Evolutionary conservation across 495 filamentous ascomycete genomes (phyloP), one percentile per base, ranked within the genome.

Genomic region (Oleoguttula mirabilis): DNA sequence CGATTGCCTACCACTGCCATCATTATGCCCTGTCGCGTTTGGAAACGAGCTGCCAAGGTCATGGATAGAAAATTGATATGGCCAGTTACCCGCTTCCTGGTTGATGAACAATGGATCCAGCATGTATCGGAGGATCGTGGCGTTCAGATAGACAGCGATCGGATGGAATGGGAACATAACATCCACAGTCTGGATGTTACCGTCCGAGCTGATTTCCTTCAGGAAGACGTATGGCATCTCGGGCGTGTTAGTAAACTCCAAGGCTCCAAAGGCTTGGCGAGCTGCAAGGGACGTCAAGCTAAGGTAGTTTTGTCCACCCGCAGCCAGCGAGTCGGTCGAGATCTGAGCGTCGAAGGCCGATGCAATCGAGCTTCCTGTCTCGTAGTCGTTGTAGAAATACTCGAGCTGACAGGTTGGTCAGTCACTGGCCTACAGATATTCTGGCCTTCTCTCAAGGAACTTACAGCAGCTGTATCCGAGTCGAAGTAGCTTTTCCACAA

Each of bases 311-410:
- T 49, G 11, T 2, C 72, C 73, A 35, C 60, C 71, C 4, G 64
- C 64, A 20, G 60, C 62, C 32, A 59, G 57, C 1, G 73, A 71
- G 47, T 77, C 74, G 3, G 33, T 45, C 2, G 61, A 56, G 21
- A 78, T 58, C 45, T 66, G 60, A 20, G 50, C 46, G 41, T 78
- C 73, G 30, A 77, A 60, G 0, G 52, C 48, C 2, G 52, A 47
- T 0, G 70, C 62, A 8, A 72, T 38, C 0, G 27, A 32, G 35
- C 31, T 58, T 0, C 65, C 59, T 3, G 52, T 44, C 5, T 32
- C 25, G 41, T 64, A 76, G 47, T 77, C 74, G 21, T 63, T 52
- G 51, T 76, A 69, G 62, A 75, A 76, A 54, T 75, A 76, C 0
- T 85, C 64, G 27, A 71, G 71, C 71, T 15, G 52, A 64, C 20